Base-by-base conservation (phyloP, 2,329 filamentous ascomycete genomes). In the Fusarium sp. region DNA sequence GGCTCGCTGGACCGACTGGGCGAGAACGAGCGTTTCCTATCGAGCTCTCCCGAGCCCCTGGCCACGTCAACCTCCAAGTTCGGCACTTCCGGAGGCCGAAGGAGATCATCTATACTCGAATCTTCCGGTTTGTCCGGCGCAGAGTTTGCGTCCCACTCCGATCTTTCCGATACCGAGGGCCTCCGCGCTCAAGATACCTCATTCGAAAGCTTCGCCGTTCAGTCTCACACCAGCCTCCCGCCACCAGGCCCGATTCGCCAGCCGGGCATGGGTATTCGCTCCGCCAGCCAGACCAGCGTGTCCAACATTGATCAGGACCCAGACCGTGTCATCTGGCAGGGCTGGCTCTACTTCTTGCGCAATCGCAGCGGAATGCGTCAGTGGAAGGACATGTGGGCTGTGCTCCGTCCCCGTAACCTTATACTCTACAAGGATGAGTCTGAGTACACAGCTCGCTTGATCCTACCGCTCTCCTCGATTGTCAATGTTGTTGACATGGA, bases 361-460 rank as follows among this genome's bases (percentile, higher is more conserved):
- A 93, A 92, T 71, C 95, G 94, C 78, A 89, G 92, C 24, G 94
- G 95, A 10, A 87, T 99, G 64, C 91, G 93, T 56, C 93, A 97
- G 79, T 99, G 96, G 96, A 98, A 98, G 86, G 93, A 94, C 77
- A 89, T 95, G 68, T 98, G 96, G 96, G 93, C 93, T 14, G 96
- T 98, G 0, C 88, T 99, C 61, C 93, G 96, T 35, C 93, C 94
- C 1, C 92, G 93, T 61, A 95, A 93, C 72, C 86, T 99, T 35
- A 93, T 94, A 18, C 89, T 98, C 29, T 99, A 99, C 87, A 98
- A 98, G 83, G 93, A 97, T 79, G 94, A 97, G 72, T 87, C 91
- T 73, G 96, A 99, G 84, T 98, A 98, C 82, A 92, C 93, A 14
- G 94, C 95, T 1, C 88, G 93, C 71, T 92, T 95, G 76, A 93